Evolutionary conservation across 805 yeast genomes (phyloP), one percentile per base, ranked within the genome.

Genomic region (Pichia ethanolica): DNA sequence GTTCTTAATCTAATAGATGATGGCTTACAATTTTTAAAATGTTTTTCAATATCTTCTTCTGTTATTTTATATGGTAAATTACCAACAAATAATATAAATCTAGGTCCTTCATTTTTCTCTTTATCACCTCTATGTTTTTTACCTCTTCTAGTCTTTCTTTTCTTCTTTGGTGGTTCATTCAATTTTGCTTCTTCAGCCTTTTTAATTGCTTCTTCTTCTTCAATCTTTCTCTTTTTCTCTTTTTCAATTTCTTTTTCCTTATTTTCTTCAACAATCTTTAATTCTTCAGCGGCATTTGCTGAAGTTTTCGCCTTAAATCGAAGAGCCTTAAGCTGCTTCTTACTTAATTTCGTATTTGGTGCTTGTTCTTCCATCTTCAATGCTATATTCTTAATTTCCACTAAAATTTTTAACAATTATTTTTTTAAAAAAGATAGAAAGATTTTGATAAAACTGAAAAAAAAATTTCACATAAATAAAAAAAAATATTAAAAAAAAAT

Each of bases 81-180:
- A 5, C 99, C 99, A 8, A 90, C 88, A 68, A 93, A 93, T 34
- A 93, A 68, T 48, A 93, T 77, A 59, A 85, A 90, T 60, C 95
- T 72, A 49, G 80, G 84, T 14, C 79, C 83, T 14, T 50, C 51
- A 7, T 41, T 44, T 5, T 50, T 35, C 25, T 53, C 52, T 32
- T 47, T 52, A 35, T 81, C 51, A 28, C 81, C 83, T 63, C 75
- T 81, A 25, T 86, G 86, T 54, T 83, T 83, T 68, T 84, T 83
- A 30, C 90, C 89, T 66, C 87, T 73, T 69, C 91, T 77, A 3
- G 90, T 82, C 64, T 85, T 83, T 56, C 91, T 71, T 64, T 80
- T 84, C 71, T 83, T 84, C 58, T 72, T 74, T 6, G 68, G 71
- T 12, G 68, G 71, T 12, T 65, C 67, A 42, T 68, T 56, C 13